Percentiles rank a stretch among this genome's conserved stretches.
Conservation (phyloP, 331 rosid species). For the Quercus lobata region DNA sequence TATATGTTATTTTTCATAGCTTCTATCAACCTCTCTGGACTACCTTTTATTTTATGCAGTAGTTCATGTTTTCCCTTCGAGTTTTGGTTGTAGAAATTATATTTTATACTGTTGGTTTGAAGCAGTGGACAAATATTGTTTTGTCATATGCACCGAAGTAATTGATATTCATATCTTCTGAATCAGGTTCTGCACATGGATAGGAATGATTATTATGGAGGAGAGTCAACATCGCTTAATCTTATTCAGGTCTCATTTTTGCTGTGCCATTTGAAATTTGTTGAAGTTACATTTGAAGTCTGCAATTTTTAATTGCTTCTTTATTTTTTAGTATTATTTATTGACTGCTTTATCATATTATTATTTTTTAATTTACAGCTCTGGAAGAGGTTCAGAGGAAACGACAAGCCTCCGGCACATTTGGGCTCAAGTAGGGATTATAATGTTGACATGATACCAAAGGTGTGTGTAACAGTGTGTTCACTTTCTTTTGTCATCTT, state of each 20-base stretch:
- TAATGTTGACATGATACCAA: conserved; percentile 94
- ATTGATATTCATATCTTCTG: not conserved
- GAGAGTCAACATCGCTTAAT: conserved; percentile 82
- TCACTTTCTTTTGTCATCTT: not conserved
- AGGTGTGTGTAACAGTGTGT: conserved; percentile 38
- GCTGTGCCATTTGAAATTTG: not conserved
- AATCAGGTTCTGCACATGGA: conserved; percentile 83
- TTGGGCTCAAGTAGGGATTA: conserved; percentile 96
- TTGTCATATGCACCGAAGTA: not conserved
- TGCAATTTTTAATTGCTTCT: not conserved
- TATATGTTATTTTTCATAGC: too few relatives aligned
- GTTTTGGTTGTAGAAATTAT: too few relatives aligned
- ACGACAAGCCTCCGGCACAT: conserved; percentile 74
- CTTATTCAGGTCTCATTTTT: conserved; percentile 52
- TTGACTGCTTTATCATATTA: not conserved
- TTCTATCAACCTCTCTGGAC: too few relatives aligned
- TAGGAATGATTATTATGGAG: conserved; percentile 85
- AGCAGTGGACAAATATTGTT: not conserved
- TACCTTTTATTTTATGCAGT: not conserved
- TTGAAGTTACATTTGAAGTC: too few relatives aligned
- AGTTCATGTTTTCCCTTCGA: too few relatives aligned
- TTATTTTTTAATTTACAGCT: conserved; percentile 42
- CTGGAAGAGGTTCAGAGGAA: conserved; percentile 91
- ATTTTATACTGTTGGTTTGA: not conserved
- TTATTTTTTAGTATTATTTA: conserved; percentile 7